A percentile compares a stretch with the other conserved stretches of the same genome.
Conservation (phyloP, 345 rosid species). For the Salix dunnii region DNA sequence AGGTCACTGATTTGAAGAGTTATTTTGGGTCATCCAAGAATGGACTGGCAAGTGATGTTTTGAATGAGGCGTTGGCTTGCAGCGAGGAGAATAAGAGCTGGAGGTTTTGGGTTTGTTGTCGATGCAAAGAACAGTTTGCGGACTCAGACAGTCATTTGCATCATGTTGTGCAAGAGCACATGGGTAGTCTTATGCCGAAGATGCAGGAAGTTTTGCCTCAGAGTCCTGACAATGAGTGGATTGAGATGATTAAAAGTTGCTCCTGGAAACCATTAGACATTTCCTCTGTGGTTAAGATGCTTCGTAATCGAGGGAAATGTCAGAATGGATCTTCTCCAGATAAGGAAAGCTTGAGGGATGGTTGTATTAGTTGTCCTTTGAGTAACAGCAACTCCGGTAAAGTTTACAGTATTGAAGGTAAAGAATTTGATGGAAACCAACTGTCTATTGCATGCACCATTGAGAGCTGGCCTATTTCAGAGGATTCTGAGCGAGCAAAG, state of each 20-base stretch:
- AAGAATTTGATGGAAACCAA: conserved; percentile 41
- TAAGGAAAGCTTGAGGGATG: conserved; percentile 47
- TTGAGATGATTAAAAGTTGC: conserved; percentile 61
- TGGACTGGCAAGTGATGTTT: conserved; percentile 48
- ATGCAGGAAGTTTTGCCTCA: conserved; percentile 79
- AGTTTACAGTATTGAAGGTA: conserved; percentile 25
- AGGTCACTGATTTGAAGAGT: conserved; percentile 53
- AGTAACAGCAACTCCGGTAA: conserved; percentile 35
- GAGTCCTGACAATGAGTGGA: conserved; percentile 58
- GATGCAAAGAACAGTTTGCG: conserved; percentile 55
- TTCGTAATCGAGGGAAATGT: conserved; percentile 42
- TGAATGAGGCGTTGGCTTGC: conserved; percentile 60
- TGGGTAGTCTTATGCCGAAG: conserved; percentile 66
- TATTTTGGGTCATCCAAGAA: conserved; percentile 61
- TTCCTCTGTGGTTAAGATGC: conserved; percentile 56
- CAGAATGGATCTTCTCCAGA: conserved; percentile 51
- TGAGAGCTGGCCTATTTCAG: conserved; percentile 67
- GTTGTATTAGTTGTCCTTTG: conserved; percentile 30
- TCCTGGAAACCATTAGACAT: conserved; percentile 90
- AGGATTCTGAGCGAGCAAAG: conserved; percentile 70
- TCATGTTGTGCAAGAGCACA: conserved; percentile 73
- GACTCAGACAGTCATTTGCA: conserved; percentile 71
- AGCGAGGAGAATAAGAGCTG: conserved; percentile 59
- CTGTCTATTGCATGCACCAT: conserved; percentile 31
- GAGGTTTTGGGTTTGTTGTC: conserved; percentile 80